Conservation (phyloP, 768 basidiomycete species). For the Lentinula boryana region DNA sequence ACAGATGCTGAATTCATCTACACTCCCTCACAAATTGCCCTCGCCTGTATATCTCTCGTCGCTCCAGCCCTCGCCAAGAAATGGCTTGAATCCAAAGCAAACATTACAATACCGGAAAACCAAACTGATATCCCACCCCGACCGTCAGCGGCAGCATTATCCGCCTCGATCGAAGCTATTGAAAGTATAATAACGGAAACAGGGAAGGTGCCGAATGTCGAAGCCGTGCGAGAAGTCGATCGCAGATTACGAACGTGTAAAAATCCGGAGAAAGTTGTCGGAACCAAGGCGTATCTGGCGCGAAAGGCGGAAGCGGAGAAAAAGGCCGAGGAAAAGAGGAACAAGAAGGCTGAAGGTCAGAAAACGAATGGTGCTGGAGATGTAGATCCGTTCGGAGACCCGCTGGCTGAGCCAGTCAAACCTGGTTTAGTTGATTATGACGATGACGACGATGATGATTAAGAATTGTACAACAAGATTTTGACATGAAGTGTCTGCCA, state of each 20-base stretch:
- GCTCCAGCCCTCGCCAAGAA: conserved; percentile 50
- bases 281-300: conserved; percentile 75
- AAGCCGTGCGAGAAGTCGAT: conserved; percentile 85
- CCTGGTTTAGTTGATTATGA: conserved; percentile 48
- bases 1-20: conserved; percentile 92
- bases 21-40: conserved; percentile 89
- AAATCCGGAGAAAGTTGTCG: conserved; percentile 93
- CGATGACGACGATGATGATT: conserved; percentile 52
- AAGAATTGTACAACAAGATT: neutral
- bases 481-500: neutral
- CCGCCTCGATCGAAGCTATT: conserved; percentile 44
- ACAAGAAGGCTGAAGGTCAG: conserved; percentile 49
- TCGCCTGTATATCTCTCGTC: conserved; percentile 69
- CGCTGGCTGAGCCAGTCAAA: conserved; percentile 31
- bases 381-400: conserved; percentile 68
- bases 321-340: conserved; percentile 63
- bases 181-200: conserved; percentile 46
- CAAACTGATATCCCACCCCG: conserved; percentile 12
- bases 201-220: conserved; percentile 68
- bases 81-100: conserved; percentile 50
- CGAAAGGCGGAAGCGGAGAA: conserved; percentile 69
- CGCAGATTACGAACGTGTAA: conserved; percentile 81
- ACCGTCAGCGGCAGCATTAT: conserved; percentile 21
- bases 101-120: conserved; percentile 18
- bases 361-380: conserved; percentile 29